A percentile compares a stretch with the other conserved stretches of the same genome.
Evolutionary conservation across 306 rosid species (phyloP).

Genomic region (Lagenaria siceraria): DNA sequence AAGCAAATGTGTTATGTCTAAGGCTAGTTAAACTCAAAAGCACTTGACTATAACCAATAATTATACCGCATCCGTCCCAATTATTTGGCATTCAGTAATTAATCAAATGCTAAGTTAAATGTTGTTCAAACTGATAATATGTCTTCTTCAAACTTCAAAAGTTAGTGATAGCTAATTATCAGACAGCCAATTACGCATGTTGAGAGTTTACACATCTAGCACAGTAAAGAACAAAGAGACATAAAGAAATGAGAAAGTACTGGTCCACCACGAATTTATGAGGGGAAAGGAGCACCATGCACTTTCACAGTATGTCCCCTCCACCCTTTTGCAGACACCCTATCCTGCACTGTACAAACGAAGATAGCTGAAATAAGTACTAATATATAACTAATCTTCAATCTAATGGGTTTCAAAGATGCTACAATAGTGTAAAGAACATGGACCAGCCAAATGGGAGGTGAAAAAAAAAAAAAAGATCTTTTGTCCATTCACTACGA

Average conservation of each 20-base stretch:
- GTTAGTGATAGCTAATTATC: slow-evolving; percentile 6
- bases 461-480: background rate
- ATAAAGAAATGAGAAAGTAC: background rate
- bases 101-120: background rate
- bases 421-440: slow-evolving; percentile 4
- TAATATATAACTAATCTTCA: background rate
- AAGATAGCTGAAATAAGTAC: background rate
- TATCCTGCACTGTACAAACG: background rate
- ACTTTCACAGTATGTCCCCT: slow-evolving; percentile 2
- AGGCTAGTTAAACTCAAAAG: background rate
- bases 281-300: slow-evolving; percentile 10
- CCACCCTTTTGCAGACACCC: background rate
- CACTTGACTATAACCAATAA: background rate
- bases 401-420: background rate
- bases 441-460: background rate
- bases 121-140: background rate
- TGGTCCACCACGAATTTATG: slow-evolving; percentile 6
- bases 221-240: slow-evolving; percentile 4
- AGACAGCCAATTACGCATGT: slow-evolving; percentile 1
- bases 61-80: background rate
- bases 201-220: background rate
- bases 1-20: background rate
- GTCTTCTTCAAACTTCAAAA: background rate
- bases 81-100: background rate
- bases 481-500: background rate